These are phyloP conservation scores for Filobasidium floriforme DNA, from an alignment of 768 basidiomycete species.

Conservation along the genomic window DNA sequence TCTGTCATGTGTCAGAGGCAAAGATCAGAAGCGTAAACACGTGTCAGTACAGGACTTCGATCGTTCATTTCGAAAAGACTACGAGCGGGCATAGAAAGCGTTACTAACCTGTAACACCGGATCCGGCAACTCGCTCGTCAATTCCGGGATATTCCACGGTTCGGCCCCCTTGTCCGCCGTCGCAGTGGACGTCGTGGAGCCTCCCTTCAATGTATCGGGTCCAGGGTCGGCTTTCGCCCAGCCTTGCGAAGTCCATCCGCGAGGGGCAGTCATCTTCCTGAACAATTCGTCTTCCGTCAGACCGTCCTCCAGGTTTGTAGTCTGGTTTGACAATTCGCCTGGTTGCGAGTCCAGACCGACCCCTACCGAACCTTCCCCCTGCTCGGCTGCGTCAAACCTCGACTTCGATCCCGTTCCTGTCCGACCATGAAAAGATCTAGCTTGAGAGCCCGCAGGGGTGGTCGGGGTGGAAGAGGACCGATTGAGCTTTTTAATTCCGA, in stretches of 20 bases:
- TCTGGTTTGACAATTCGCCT: no score
- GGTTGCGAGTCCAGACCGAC: no score
- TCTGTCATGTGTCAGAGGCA: not conserved
- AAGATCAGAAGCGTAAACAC: not conserved
- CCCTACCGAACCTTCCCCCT: no score
- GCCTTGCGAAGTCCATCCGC: not conserved
- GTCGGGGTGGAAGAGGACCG: no score
- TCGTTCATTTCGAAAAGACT: not conserved
- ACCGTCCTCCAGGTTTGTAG: slow-evolving; percentile 15
- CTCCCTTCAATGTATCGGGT: not conserved
- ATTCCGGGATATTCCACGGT: slow-evolving; percentile 42
- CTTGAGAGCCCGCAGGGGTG: no score
- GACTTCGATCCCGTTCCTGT: no score
- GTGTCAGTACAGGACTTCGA: not conserved
- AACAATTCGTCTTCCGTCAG: slow-evolving; percentile 36
- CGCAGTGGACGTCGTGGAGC: no score
- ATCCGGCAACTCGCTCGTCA: not conserved
- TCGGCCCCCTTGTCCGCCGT: slow-evolving; percentile 14
- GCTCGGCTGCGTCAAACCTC: no score
- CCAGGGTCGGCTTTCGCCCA: slow-evolving; percentile 22
- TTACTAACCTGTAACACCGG: slow-evolving; percentile 12
- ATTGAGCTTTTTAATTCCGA: no score
- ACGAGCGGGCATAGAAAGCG: not conserved
- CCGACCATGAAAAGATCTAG: no score
- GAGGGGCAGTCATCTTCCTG: slow-evolving; percentile 20